Conservation (phyloP, 78 protist genomes). For the Dictyostelium firmibasis region DNA sequence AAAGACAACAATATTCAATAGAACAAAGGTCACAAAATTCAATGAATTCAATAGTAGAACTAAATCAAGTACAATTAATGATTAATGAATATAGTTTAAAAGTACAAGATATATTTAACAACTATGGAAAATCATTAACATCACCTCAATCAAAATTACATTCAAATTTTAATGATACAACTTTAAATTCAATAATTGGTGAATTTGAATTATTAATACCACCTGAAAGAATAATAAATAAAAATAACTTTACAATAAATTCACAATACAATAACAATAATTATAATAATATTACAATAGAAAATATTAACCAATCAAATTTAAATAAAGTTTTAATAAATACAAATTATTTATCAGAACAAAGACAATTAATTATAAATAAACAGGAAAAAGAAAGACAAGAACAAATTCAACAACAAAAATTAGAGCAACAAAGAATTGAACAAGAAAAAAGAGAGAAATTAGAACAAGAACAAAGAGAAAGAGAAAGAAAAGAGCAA, state of each 20-base stretch:
- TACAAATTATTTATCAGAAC: not conserved
- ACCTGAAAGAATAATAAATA: not conserved
- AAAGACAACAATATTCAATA: not conserved
- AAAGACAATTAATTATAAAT: not conserved
- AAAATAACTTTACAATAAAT: not conserved
- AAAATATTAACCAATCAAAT: not conserved
- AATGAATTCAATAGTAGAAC: not conserved
- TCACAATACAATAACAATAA: not conserved
- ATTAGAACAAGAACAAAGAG: slow-evolving; percentile 17
- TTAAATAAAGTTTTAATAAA: not conserved
- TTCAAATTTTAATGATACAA: not conserved
- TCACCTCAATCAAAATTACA: not conserved
- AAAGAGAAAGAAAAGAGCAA: not conserved
- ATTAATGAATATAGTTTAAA: not conserved
- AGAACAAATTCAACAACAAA: not conserved
- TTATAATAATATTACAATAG: not conserved
- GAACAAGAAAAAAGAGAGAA: not conserved
- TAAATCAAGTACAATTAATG: not conserved
- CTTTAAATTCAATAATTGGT: not conserved
- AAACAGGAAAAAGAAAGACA: not conserved
- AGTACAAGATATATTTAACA: not conserved
- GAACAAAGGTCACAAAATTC: not conserved
- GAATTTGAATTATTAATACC: slow-evolving; percentile 1
- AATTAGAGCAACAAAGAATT: not conserved
- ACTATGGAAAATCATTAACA: not conserved